Percentiles rank a stretch among this genome's conserved stretches.
These are phyloP conservation scores for Leccinum ochraceum DNA, from an alignment of 768 basidiomycete genomes.

Conservation along the genomic window DNA sequence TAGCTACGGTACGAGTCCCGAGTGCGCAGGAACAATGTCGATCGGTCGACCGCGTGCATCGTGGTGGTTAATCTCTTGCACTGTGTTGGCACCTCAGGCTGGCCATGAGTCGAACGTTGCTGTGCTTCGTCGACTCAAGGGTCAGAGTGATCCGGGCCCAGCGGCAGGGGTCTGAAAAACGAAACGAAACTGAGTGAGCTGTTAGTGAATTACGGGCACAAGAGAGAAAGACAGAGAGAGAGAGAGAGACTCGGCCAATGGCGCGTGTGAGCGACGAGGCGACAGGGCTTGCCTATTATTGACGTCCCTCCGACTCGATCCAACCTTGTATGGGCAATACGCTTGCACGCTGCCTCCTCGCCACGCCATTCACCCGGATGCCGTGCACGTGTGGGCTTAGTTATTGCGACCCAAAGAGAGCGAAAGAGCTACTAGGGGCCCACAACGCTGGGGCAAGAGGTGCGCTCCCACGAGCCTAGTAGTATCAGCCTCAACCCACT, in stretches of 20 bases:
- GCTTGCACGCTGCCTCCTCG: slow-evolving; percentile 12
- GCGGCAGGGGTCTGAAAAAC: slow-evolving; percentile 4
- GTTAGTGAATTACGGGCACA: neutral
- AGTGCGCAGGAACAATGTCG: slow-evolving; percentile 13
- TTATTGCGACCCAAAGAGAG: slow-evolving; percentile 1
- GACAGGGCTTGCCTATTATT: neutral
- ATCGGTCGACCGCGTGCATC: slow-evolving; percentile 21
- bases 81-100: neutral
- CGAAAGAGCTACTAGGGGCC: neutral
- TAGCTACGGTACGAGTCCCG: slow-evolving; percentile 7
- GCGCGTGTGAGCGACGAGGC: slow-evolving; percentile 33
- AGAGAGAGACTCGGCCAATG: neutral
- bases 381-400: slow-evolving; percentile 6
- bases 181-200: slow-evolving; percentile 17
- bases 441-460: neutral
- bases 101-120: neutral
- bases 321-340: slow-evolving; percentile 11
- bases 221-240: neutral
- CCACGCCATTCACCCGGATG: slow-evolving; percentile 10
- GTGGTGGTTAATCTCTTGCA: slow-evolving; percentile 31
- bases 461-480: slow-evolving; percentile 28
- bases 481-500: slow-evolving; percentile 28
- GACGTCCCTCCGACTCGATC: slow-evolving; percentile 10
- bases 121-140: neutral
- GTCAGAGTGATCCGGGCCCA: slow-evolving; percentile 14